Base-by-base conservation (phyloP, 176 grass and related monocot genomes). In the Oryza rufipogon region DNA sequence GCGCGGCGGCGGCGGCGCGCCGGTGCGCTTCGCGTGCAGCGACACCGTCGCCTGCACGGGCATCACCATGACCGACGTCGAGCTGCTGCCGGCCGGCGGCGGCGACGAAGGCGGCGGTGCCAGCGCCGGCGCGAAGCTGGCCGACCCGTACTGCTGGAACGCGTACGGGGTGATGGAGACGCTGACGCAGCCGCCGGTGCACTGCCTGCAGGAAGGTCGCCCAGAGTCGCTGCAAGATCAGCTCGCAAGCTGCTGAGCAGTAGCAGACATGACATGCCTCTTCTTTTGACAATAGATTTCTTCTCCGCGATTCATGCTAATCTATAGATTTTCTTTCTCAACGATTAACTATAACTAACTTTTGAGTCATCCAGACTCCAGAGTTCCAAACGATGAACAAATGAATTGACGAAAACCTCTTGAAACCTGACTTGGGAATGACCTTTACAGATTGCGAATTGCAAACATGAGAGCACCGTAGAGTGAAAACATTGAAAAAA, bases 11-110 rank as follows among this genome's bases (percentile, higher is more conserved):
- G 17, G 87, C 52, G 22, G 78, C 30, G 30, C 30, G 74, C 90
- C 92, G 11, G 76, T 92, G 51, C 88, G 82, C 34, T 90, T 97
- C 80, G 95, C 95, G 1, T 97, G 95, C 73, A 97, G 92, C 64
- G 92, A 97, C 71, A 9, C 68, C 13, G 74, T 94, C 56, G 83
- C 90, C 0, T 97, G 92, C 71, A 94, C 90, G 6, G 83, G 80
- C 77, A 97, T 97, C 73, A 91, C 86, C 30, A 91, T 97, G 84
- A 75, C 90, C 8, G 92, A 85, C 33, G 88, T 97, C n/a, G 90
- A 97, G 73, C 76, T 97, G 66, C 26, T 86, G 71, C 95, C 94
- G 2, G 85, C 73, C 26, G 58, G 74, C 39, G 88, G 74, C 39
- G 88, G 87, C 5, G 36, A 38, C 32, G 78, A 10, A 58, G 6